Percentiles rank a stretch among this genome's conserved stretches.
phyloP scores from a whole-genome alignment of 148 eudicot species.

The Mesembryanthemum crystallinum region DNA sequence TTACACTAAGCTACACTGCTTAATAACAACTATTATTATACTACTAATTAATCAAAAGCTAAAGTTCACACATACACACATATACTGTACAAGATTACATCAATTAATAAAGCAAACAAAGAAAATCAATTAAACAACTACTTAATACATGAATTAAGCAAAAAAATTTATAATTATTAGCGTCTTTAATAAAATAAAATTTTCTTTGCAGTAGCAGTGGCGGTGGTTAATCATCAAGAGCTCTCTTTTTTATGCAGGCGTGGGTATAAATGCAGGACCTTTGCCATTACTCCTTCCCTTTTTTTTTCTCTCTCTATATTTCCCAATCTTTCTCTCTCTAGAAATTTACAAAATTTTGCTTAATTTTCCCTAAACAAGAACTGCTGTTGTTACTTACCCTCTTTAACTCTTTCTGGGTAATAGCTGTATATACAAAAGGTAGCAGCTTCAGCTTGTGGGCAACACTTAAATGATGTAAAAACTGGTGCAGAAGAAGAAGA shows the following conservation, averaged over 20 bases:
- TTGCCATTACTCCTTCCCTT: constrained; percentile 32
- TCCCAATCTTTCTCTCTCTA: constrained; percentile 18
- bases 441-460: constrained; percentile 3
- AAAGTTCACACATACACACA: constrained; percentile 1
- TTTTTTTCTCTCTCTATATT: constrained; percentile 25
- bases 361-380: not conserved
- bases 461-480: not conserved
- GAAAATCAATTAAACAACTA: not conserved
- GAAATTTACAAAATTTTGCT: constrained; percentile 9
- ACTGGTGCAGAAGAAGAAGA: not conserved
- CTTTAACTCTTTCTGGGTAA: not conserved
- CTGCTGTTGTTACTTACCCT: not conserved
- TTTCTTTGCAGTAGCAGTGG: constrained; percentile 47
- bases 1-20: constrained; percentile 21
- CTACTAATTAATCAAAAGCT: not conserved
- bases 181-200: not conserved
- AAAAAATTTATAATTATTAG: not conserved
- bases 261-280: constrained; percentile 74
- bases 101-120: not conserved
- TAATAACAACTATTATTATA: not conserved
- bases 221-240: constrained; percentile 97
- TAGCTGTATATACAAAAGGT: not conserved
- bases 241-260: constrained; percentile 80
- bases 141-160: not conserved
- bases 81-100: not conserved